Evolutionary conservation across 2,329 filamentous ascomycete species (phyloP).

Genomic region (Colletotrichum melonis): DNA sequence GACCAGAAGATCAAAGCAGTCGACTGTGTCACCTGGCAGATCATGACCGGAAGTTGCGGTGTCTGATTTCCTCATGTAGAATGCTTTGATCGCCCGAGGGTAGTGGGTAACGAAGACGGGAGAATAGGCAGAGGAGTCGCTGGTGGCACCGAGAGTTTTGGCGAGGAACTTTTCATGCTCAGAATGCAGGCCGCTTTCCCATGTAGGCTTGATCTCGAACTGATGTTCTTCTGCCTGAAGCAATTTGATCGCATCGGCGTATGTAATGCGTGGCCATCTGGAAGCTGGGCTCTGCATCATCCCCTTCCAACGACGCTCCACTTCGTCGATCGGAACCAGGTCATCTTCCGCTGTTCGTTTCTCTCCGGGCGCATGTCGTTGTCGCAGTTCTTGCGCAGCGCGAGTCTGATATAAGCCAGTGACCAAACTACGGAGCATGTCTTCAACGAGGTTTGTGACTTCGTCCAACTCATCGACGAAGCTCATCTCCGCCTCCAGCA

Average conservation of each 20-base stretch:
- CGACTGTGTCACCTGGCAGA: slow-evolving; percentile 68
- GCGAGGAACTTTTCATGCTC: slow-evolving; percentile 95
- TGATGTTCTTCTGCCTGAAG: slow-evolving; percentile 69
- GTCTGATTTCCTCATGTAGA: slow-evolving; percentile 70
- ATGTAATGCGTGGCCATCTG: slow-evolving; percentile 85
- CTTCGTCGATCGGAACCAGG: slow-evolving; percentile 58
- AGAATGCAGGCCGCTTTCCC: slow-evolving; percentile 82
- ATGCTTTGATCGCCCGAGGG: slow-evolving; percentile 89
- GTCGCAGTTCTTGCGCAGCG: slow-evolving; percentile 57
- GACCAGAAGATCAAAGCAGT: slow-evolving; percentile 91
- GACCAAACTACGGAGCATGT: slow-evolving; percentile 72
- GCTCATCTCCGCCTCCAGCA: slow-evolving; percentile 92
- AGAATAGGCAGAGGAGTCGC: slow-evolving; percentile 57
- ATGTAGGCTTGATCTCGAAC: slow-evolving; percentile 77
- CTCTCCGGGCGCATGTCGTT: slow-evolving; percentile 30
- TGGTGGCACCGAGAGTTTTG: slow-evolving; percentile 65
- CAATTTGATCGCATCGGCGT: slow-evolving; percentile 78
- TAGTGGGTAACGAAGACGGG: slow-evolving; percentile 96
- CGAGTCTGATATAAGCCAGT: slow-evolving; percentile 52
- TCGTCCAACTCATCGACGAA: slow-evolving; percentile 77
- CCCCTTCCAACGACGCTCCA: slow-evolving; percentile 79
- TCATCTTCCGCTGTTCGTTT: slow-evolving; percentile 44
- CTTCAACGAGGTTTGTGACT: slow-evolving; percentile 84
- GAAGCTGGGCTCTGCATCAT: slow-evolving; percentile 59
- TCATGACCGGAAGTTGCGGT: not conserved